Conservation (phyloP, 2,329 filamentous ascomycete genomes). For the Penicillium sp. region DNA sequence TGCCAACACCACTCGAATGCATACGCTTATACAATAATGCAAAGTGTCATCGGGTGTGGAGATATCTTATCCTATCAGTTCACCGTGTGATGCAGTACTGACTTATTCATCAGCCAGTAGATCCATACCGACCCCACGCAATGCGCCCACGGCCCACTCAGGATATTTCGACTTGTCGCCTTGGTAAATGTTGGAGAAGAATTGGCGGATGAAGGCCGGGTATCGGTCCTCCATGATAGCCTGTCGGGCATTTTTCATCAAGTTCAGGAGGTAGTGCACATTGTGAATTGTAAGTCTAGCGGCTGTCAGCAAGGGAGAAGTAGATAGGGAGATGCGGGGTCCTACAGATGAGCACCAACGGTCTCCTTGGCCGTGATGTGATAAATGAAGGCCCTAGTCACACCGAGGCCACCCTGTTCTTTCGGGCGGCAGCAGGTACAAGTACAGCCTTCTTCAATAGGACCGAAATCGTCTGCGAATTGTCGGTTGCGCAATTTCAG, state of each 20-base stretch:
- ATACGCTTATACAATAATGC: neutral
- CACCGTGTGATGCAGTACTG: neutral
- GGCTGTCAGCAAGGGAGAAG: slow-evolving; percentile 9
- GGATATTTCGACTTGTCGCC: slow-evolving; percentile 67
- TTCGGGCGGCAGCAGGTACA: slow-evolving; percentile 72
- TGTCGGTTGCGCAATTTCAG: slow-evolving; percentile 76
- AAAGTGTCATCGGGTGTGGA: neutral
- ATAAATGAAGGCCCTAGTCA: slow-evolving; percentile 86
- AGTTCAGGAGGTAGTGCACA: slow-evolving; percentile 81
- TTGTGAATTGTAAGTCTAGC: slow-evolving; percentile 87
- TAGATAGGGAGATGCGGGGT: neutral
- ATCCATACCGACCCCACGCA: slow-evolving; percentile 78
- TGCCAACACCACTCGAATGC: neutral
- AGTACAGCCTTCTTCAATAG: slow-evolving; percentile 77
- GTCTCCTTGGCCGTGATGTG: slow-evolving; percentile 95
- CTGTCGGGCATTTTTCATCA: slow-evolving; percentile 74
- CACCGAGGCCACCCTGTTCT: slow-evolving; percentile 68
- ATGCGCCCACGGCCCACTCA: slow-evolving; percentile 76
- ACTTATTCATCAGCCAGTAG: slow-evolving; percentile 46
- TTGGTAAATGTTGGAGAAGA: slow-evolving; percentile 72
- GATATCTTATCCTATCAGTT: too few species aligned
- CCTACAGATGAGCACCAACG: slow-evolving; percentile 71
- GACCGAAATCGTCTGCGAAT: slow-evolving; percentile 76
- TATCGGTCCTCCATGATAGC: slow-evolving; percentile 80
- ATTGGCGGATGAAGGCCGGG: slow-evolving; percentile 71